phyloP scores from a whole-genome alignment of 257 asterid species.

The Phtheirospermum japonicum region DNA sequence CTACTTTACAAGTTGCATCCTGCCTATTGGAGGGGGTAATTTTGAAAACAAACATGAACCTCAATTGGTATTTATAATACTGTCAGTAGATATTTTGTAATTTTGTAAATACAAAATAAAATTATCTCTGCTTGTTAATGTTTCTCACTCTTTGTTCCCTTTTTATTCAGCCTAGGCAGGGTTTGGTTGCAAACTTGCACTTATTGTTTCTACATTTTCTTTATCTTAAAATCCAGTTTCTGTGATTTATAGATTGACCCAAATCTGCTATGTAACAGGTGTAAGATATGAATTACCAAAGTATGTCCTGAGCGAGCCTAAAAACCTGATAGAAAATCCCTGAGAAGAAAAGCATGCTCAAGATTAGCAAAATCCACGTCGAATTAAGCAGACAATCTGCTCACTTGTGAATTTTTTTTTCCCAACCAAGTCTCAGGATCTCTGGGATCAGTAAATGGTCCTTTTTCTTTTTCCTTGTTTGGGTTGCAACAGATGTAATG shows the following conservation, averaged over 20 bases:
- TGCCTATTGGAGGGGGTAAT: too few species aligned
- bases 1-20: too few species aligned
- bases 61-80: too few species aligned
- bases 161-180: too few species aligned
- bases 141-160: too few species aligned
- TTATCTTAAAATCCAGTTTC: not conserved
- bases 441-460: not conserved
- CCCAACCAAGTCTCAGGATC: not conserved
- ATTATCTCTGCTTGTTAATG: too few species aligned
- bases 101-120: too few species aligned
- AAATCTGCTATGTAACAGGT: slow-evolving; percentile 41
- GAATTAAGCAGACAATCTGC: not conserved
- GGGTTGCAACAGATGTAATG: slow-evolving; percentile 19
- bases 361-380: not conserved
- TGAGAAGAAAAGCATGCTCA: slow-evolving; percentile 19
- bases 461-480: not conserved
- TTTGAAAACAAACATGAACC: too few species aligned
- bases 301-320: slow-evolving; percentile 80
- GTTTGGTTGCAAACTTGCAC: too few species aligned
- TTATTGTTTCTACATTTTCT: not conserved
- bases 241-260: not conserved
- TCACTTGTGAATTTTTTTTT: not conserved
- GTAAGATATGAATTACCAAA: slow-evolving; percentile 73
- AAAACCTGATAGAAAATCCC: slow-evolving; percentile 55
- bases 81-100: too few species aligned